These are phyloP conservation scores for Pleurotus tuber-regium DNA, from an alignment of 768 basidiomycete species.

Conservation along the genomic window DNA sequence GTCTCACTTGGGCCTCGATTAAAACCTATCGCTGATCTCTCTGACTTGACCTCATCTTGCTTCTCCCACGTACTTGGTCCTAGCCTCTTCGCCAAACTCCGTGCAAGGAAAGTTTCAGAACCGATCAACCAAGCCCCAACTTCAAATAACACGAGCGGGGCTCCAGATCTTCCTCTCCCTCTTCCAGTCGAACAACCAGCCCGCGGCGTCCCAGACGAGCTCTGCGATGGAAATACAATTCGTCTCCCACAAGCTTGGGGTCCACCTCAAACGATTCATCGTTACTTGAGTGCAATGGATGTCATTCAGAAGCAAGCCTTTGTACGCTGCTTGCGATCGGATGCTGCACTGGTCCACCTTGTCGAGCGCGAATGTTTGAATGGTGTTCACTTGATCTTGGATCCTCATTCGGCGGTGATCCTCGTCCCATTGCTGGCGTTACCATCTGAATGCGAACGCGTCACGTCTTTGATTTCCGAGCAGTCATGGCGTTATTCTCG, in stretches of 20 bases:
- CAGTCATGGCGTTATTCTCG: slow-evolving; percentile 63
- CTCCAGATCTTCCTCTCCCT: slow-evolving; percentile 3
- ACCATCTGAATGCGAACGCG: slow-evolving; percentile 44
- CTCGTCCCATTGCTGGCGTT: slow-evolving; percentile 46
- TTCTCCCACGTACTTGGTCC: slow-evolving; percentile 13
- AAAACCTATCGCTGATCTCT: slow-evolving; percentile 10
- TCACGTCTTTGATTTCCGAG: slow-evolving; percentile 41
- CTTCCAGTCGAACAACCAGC: slow-evolving; percentile 10
- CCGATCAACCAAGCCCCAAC: slow-evolving; percentile 4
- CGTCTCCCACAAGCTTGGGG: slow-evolving; percentile 31
- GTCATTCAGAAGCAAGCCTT: slow-evolving; percentile 68
- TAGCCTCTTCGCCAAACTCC: slow-evolving; percentile 34
- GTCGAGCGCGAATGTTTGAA: slow-evolving; percentile 62
- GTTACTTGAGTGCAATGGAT: slow-evolving; percentile 68
- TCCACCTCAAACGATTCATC: slow-evolving; percentile 40
- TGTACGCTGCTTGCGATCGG: slow-evolving; percentile 46
- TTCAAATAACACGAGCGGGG: no score
- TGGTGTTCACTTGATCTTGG: slow-evolving; percentile 66
- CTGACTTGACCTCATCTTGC: slow-evolving; percentile 10
- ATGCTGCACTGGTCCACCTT: slow-evolving; percentile 48
- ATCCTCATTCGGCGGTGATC: slow-evolving; percentile 57
- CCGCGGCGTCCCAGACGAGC: slow-evolving; percentile 33
- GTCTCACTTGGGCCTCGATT: slow-evolving; percentile 6
- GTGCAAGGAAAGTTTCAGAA: slow-evolving; percentile 33
- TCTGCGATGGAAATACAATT: slow-evolving; percentile 46